phyloP scores from a whole-genome alignment of 2,329 filamentous ascomycete genomes.

The Lasiodiplodia citricola region DNA sequence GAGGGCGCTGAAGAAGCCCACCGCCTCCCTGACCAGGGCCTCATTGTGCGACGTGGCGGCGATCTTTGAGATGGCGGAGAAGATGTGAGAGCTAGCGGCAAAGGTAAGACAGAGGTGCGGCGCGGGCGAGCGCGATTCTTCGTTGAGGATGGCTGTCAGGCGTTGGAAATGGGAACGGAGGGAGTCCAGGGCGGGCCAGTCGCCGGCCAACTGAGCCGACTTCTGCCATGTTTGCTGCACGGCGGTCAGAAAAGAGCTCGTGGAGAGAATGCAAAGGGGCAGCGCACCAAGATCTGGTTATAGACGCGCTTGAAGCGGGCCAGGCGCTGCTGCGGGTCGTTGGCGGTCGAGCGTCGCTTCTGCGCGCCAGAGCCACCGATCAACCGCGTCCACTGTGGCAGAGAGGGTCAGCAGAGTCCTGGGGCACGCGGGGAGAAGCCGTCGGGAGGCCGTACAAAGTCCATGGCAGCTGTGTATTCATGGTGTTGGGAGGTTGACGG shows the following conservation, averaged over 20 bases:
- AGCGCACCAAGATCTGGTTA: slow-evolving; percentile 60
- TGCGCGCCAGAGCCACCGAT: slow-evolving; percentile 60
- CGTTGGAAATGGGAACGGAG: slow-evolving; percentile 61
- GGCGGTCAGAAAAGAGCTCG: slow-evolving; percentile 13
- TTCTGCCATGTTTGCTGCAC: slow-evolving; percentile 65
- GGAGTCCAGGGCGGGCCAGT: slow-evolving; percentile 56
- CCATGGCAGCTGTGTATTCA: slow-evolving; percentile 28
- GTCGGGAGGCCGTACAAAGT: slow-evolving; percentile 27
- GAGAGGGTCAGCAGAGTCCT: slow-evolving; percentile 22
- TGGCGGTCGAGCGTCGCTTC: slow-evolving; percentile 56
- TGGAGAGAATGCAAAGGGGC: slow-evolving; percentile 4
- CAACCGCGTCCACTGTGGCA: slow-evolving; percentile 64
- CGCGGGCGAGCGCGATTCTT: slow-evolving; percentile 85
- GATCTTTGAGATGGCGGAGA: slow-evolving; percentile 86
- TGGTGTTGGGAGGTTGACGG: slow-evolving; percentile 26
- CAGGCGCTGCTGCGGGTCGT: slow-evolving; percentile 65
- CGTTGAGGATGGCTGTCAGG: slow-evolving; percentile 73
- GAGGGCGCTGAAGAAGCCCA: slow-evolving; percentile 85
- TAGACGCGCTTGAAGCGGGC: slow-evolving; percentile 66
- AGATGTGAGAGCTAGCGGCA: slow-evolving; percentile 84
- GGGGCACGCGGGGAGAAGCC: neutral
- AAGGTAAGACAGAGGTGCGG: slow-evolving; percentile 93
- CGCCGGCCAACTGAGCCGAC: slow-evolving; percentile 55
- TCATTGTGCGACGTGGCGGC: slow-evolving; percentile 84
- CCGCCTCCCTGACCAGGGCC: slow-evolving; percentile 81